Evolutionary conservation across 2,329 filamentous ascomycete genomes (phyloP), one percentile per base, ranked within the genome.

Genomic region (Blastomyces percursus): DNA sequence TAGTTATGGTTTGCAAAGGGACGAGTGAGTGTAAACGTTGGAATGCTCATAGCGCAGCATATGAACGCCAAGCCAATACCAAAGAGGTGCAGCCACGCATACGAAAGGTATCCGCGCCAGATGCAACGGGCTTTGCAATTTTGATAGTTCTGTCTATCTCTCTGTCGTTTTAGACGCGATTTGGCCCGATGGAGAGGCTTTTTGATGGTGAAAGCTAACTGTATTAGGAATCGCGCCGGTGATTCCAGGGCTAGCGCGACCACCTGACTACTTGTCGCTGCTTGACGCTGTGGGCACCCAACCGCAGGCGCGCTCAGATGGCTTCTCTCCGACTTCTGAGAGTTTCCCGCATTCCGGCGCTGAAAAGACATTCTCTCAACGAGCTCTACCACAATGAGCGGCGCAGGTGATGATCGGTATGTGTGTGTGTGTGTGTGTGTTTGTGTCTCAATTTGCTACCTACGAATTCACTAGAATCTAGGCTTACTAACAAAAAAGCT

Each of bases 361-460:
- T 61, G 50, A 59, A 42, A 62, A n/a, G 35, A 40, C 27, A 38
- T 56, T 58, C 51, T 35, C 61, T 59, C 50, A 32, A 63, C 62
- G 44, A 59, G 61, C 62, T 64, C 59, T 61, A 60, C 55, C 66
- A 74, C 63, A 30, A 76, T 76, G 74, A 75, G 73, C 66, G 73
- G 71, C 50, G 66, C 70, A 55, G 70, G 71, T 61, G 74, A 75
- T 50, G 73, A 74, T 58, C 74, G 70, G 75, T 77, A 71, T 46
- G 66, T 64, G 38, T 52, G 44, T 51, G 27, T 27, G 40, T n/a
- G n/a, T n/a, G n/a, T n/a, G 75, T 77, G 71, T 46, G 66, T 64
- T 30, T 52, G 44, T 51, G 27, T 27, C 40, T 19, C 14, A 44
- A 46, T n/a, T 14, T 14, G 2, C 21, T 35, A 7, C 59, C 44